A percentile compares a stretch with the other conserved stretches of the same genome.
phyloP scores from a whole-genome alignment of 176 grass and related monocot genomes.

The Oropetium thomaeum region DNA sequence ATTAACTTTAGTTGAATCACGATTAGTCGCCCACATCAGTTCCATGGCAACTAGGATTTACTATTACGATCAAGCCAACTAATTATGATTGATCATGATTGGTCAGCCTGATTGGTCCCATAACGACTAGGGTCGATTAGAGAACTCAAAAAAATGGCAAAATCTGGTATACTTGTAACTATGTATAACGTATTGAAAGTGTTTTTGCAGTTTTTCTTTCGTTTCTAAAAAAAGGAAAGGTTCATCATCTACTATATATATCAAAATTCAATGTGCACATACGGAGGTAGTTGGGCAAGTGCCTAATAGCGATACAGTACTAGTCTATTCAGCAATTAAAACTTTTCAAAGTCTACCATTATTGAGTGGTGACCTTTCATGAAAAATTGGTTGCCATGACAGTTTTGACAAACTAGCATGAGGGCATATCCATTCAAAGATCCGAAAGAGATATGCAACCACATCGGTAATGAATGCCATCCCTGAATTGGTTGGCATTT shows the following conservation, averaged over 20 bases:
- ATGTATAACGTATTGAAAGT: neutral
- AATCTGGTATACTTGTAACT: too few species aligned
- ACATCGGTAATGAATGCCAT: constrained; percentile 10
- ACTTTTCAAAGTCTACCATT: neutral
- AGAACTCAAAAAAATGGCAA: too few species aligned
- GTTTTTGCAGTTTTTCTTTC: constrained; percentile 1
- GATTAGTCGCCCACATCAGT: too few species aligned
- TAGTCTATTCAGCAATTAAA: constrained; percentile 20
- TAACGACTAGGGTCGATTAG: too few species aligned
- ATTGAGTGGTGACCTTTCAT: neutral
- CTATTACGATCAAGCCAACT: too few species aligned
- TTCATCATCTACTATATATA: neutral
- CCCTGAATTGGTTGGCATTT: constrained; percentile 41
- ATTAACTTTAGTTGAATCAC: neutral
- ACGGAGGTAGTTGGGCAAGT: neutral
- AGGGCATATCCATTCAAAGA: neutral
- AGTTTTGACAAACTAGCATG: neutral
- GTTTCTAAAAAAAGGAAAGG: neutral
- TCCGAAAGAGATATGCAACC: constrained; percentile 18
- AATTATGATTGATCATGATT: too few species aligned
- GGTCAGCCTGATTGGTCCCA: too few species aligned
- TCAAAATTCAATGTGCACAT: neutral
- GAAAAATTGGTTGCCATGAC: neutral
- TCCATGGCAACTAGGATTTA: too few species aligned
- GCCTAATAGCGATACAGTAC: neutral